Evolutionary conservation across 257 asterid species (phyloP).

Genomic region (Penstemon barbatus): DNA sequence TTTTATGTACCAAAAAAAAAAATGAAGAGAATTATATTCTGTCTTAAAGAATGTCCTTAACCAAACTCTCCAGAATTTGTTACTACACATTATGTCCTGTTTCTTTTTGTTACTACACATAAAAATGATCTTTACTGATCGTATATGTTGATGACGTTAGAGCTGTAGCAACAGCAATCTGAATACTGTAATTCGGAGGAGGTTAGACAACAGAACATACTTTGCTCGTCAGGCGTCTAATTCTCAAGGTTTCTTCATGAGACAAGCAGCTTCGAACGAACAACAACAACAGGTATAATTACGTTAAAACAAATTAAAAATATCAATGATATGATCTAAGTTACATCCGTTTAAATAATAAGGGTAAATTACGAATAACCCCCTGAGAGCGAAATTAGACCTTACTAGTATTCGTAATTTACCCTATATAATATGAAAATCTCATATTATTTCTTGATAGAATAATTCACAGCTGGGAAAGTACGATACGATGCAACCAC

Average conservation of each 20-base stretch:
- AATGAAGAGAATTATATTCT: too few species aligned
- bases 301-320: slow-evolving; percentile 39
- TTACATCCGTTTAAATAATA: not conserved
- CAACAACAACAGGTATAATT: too few species aligned
- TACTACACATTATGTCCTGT: not conserved
- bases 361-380: not conserved
- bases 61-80: too few species aligned
- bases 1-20: too few species aligned
- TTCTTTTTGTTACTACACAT: not conserved
- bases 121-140: not conserved
- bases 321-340: not conserved
- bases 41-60: too few species aligned
- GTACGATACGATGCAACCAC: slow-evolving; percentile 1
- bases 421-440: too few species aligned
- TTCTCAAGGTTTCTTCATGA: slow-evolving; percentile 69
- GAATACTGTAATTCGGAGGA: slow-evolving; percentile 51
- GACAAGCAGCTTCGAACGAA: slow-evolving; percentile 47
- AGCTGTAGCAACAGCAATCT: slow-evolving; percentile 57
- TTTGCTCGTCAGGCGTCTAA: slow-evolving; percentile 74
- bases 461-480: too few species aligned
- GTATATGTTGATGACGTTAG: slow-evolving; percentile 35
- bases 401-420: too few species aligned
- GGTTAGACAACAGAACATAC: slow-evolving; percentile 54
- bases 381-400: too few species aligned
- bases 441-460: too few species aligned